A percentile compares a stretch with the other conserved stretches of the same genome.
Evolutionary conservation across 345 rosid genomes (phyloP).

Genomic region (Mangifera indica): DNA sequence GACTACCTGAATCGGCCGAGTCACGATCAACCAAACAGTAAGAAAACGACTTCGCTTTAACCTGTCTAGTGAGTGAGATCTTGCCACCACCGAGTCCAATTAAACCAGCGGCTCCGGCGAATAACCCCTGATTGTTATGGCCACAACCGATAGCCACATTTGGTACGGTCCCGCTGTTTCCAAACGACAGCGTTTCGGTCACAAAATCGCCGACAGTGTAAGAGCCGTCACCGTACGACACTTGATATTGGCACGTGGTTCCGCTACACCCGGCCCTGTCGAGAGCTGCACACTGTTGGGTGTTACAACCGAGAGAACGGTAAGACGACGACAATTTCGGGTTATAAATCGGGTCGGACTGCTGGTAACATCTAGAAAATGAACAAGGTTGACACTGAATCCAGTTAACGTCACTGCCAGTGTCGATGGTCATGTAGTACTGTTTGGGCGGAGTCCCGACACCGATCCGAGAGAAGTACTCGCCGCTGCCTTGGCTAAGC

Average conservation of each 20-base stretch:
- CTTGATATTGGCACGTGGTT: slow-evolving; percentile 67
- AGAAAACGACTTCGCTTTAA: slow-evolving; percentile 74
- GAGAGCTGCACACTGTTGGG: slow-evolving; percentile 58
- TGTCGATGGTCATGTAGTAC: slow-evolving; percentile 63
- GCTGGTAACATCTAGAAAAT: slow-evolving; percentile 80
- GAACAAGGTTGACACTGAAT: slow-evolving; percentile 80
- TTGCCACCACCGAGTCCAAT: slow-evolving; percentile 90
- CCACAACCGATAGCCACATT: slow-evolving; percentile 81
- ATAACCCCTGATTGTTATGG: slow-evolving; percentile 80
- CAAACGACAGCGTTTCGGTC: slow-evolving; percentile 76
- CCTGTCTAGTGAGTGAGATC: slow-evolving; percentile 68
- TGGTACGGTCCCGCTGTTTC: slow-evolving; percentile 37
- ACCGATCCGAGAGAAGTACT: slow-evolving; percentile 82
- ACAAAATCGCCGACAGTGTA: slow-evolving; percentile 72
- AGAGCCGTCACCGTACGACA: slow-evolving; percentile 91
- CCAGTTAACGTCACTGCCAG: slow-evolving; percentile 91
- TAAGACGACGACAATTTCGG: slow-evolving; percentile 66
- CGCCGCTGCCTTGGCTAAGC: slow-evolving; percentile 78
- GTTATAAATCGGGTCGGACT: slow-evolving; percentile 72
- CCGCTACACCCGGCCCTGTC: slow-evolving; percentile 53
- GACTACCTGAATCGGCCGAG: slow-evolving; percentile 58
- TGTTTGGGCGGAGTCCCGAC: slow-evolving; percentile 72
- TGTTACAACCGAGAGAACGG: slow-evolving; percentile 48
- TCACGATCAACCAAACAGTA: slow-evolving; percentile 91
- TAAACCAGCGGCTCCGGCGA: slow-evolving; percentile 79